Base-by-base conservation (phyloP, 495 filamentous ascomycete species). In the Sordaria brevicollis region DNA sequence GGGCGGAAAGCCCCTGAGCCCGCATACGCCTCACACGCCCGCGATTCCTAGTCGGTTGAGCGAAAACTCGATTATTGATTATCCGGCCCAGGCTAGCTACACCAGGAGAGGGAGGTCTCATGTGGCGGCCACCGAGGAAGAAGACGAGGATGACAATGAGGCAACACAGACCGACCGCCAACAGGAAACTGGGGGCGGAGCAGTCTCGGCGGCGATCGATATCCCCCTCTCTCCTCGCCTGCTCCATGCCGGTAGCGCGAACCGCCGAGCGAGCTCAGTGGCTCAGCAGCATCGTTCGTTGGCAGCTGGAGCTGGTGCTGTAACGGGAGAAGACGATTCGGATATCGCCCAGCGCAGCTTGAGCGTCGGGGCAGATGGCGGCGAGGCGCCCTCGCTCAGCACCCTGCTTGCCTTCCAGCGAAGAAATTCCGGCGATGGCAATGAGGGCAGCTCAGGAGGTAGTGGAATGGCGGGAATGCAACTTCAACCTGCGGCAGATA, bases 1-100 rank as follows among this genome's bases (percentile, higher is more conserved):
- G 7, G 93, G 93, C 68, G 49, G 49, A 31, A 98, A 97, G 73
- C 93, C 94, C 1, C 85, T 96, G 65, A 96, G 93, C 2, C 94
- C 94, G 11, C 94, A 97, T 78, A 97, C 94, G 0, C 94, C 94
- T 9, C 94, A 97, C 74, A 97, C 93, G 5, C 94, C 94, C 5
- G 93, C 94, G 19, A 92, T 97, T 62, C 93, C 94, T 37, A 97
- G 93, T 21, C 88, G 94, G n/a, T 80, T 98, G 57, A 96, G 92
- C 76, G 93, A 93, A 72, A 91, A 93, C 74, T 93, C 91, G 67
- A 91, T 92, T 67, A 88, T 91, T n/a, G 90, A 93, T 75, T 92
- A 94, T 74, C 80, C 85, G 33, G 78, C 83, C 17, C 73, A 65
- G 69, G 41, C 21, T 69, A 69, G 38, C 78, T 70, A 19, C 38